Percentiles rank a stretch among this genome's conserved stretches.
Conservation (phyloP, 768 basidiomycete species). For the Trametes punicea region DNA sequence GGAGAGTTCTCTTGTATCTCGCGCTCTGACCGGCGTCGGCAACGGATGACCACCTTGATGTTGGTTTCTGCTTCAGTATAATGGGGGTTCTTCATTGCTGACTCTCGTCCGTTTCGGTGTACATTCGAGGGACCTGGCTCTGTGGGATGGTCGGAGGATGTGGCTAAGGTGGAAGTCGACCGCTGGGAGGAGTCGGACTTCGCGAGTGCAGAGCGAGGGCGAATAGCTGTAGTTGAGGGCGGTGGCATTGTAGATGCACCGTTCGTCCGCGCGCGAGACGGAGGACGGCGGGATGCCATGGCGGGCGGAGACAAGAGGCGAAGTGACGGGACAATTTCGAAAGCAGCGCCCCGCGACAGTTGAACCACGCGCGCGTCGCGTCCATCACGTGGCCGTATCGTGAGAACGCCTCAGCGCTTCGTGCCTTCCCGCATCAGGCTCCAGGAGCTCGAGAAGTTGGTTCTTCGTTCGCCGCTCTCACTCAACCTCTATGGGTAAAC, state of each 20-base stretch:
- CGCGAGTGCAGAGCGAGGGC: slow-evolving; percentile 49
- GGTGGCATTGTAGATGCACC: slow-evolving; percentile 34
- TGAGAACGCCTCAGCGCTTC: slow-evolving; percentile 3
- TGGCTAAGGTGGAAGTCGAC: slow-evolving; percentile 25
- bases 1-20: slow-evolving; percentile 87
- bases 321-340: slow-evolving; percentile 1
- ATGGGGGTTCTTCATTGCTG: not conserved
- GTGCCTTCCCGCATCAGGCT: not conserved
- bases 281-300: slow-evolving; percentile 66
- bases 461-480: not conserved
- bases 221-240: slow-evolving; percentile 28
- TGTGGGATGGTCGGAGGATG: slow-evolving; percentile 24
- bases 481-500: slow-evolving; percentile 67
- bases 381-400: slow-evolving; percentile 20
- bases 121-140: slow-evolving; percentile 10
- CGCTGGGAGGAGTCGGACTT: slow-evolving; percentile 39
- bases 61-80: slow-evolving; percentile 63
- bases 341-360: slow-evolving; percentile 1
- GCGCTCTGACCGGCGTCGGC: slow-evolving; percentile 78
- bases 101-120: not conserved
- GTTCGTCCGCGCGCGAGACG: slow-evolving; percentile 38
- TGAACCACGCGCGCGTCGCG: slow-evolving; percentile 23
- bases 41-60: slow-evolving; percentile 92
- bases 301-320: slow-evolving; percentile 9
- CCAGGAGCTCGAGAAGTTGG: not conserved